These are phyloP conservation scores for Podochytrium sp. DNA, from an alignment of 192 early-diverging fungal species.

Conservation along the genomic window DNA sequence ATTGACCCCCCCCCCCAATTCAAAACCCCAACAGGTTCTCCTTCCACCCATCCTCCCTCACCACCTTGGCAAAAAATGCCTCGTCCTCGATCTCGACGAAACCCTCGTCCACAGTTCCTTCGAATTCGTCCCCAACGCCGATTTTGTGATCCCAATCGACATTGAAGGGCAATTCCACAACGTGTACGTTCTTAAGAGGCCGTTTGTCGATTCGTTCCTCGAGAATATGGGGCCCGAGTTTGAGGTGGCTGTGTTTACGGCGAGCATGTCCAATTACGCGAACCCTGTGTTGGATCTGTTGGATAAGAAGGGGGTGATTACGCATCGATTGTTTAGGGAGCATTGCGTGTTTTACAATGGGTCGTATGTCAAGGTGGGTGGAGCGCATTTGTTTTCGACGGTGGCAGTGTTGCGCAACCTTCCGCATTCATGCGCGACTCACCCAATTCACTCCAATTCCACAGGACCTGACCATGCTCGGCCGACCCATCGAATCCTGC, in stretches of 20 bases:
- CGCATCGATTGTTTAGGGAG: conserved; percentile 87
- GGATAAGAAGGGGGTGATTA: conserved; percentile 76
- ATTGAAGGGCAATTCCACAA: conserved; percentile 84
- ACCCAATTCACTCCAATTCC: not conserved
- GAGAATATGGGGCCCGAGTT: conserved; percentile 78
- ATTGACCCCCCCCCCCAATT: not conserved
- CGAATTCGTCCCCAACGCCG: conserved; percentile 73
- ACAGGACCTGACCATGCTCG: conserved; percentile 10
- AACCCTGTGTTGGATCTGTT: conserved; percentile 88
- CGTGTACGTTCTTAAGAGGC: conserved; percentile 89
- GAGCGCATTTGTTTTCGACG: too few relatives aligned
- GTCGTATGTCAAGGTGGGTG: conserved; percentile 79
- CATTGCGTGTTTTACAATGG: conserved; percentile 85
- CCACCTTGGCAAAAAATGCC: conserved; percentile 74
- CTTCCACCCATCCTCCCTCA: conserved; percentile 69
- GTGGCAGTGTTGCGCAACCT: too few relatives aligned
- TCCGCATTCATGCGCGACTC: not conserved
- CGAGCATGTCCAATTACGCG: conserved; percentile 87
- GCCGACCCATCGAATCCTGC: not conserved
- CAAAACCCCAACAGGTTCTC: conserved; percentile 30
- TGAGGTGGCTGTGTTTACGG: conserved; percentile 88
- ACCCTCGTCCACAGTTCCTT: conserved; percentile 92
- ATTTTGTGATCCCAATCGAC: conserved; percentile 84
- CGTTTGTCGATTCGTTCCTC: conserved; percentile 86
- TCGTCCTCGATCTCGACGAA: conserved; percentile 90